A percentile compares a stretch with the other conserved stretches of the same genome.
Conservation (phyloP, 2,329 filamentous ascomycete species). For the Phialophora macrospora region DNA sequence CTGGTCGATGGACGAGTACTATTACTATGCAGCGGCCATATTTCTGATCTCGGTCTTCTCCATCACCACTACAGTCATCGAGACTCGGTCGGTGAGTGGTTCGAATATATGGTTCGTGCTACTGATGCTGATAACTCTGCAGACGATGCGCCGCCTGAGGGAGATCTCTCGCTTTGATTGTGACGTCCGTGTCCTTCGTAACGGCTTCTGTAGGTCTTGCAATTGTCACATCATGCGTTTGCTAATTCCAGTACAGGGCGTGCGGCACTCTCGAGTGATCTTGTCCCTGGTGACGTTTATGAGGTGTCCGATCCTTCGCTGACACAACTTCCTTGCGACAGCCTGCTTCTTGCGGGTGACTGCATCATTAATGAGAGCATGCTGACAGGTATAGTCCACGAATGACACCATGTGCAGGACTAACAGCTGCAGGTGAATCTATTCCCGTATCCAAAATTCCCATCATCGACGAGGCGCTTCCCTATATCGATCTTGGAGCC, state of each 20-base stretch:
- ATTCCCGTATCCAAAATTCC: constrained; percentile 94
- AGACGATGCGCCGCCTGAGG: constrained; percentile 86
- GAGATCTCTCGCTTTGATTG: constrained; percentile 96
- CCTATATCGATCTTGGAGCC: constrained; percentile 74
- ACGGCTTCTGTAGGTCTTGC: constrained; percentile 79
- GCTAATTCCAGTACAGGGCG: constrained; percentile 62
- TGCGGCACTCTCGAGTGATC: constrained; percentile 80
- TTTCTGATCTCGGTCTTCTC: constrained; percentile 93
- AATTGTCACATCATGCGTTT: background rate
- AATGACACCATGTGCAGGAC: background rate
- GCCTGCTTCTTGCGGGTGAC: constrained; percentile 86
- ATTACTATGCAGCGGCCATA: constrained; percentile 95
- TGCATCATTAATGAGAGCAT: constrained; percentile 99
- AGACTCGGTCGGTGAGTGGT: constrained; percentile 75
- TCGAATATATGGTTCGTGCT: constrained; percentile 19
- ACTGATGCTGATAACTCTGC: constrained; percentile 30
- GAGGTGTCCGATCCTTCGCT: constrained; percentile 93
- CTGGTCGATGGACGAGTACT: constrained; percentile 96
- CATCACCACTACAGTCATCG: constrained; percentile 84
- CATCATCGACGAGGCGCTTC: constrained; percentile 78
- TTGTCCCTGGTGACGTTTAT: constrained; percentile 95
- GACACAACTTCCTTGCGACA: constrained; percentile 87
- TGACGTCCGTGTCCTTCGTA: constrained; percentile 88
- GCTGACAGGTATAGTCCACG: constrained; percentile 69
- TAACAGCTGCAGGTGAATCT: constrained; percentile 70